Conservation (phyloP, 148 eudicot species). For the Arbutus unedo region DNA sequence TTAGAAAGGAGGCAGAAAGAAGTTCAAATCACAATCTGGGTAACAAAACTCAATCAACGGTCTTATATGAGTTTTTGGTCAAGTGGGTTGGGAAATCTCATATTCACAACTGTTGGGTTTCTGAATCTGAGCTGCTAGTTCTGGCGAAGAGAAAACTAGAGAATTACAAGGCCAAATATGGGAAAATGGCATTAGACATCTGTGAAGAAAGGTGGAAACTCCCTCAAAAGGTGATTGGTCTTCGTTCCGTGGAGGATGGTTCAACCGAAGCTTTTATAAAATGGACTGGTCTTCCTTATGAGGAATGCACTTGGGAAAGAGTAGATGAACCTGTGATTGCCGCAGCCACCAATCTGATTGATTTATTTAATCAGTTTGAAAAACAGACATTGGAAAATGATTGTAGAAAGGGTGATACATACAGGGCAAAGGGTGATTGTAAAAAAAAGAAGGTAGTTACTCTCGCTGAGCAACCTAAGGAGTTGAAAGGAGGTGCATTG, state of each 20-base stretch:
- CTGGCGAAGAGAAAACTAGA: constrained; percentile 88
- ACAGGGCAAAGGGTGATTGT: constrained; percentile 32
- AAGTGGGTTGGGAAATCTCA: constrained; percentile 96
- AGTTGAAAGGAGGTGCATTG: constrained; percentile 74
- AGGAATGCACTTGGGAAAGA: constrained; percentile 98
- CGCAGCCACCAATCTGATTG: constrained; percentile 49
- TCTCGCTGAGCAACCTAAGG: constrained; percentile 84
- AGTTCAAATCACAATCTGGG: too few species aligned
- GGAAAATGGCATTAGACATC: constrained; percentile 61
- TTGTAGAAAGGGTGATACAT: constrained; percentile 31
- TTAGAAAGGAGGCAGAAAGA: background rate
- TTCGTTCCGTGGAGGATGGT: constrained; percentile 48
- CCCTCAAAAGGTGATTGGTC: constrained; percentile 80
- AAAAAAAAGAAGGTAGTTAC: constrained; percentile 51
- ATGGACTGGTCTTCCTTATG: constrained; percentile 91
- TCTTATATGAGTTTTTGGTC: constrained; percentile 67
- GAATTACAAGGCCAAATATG: constrained; percentile 81
- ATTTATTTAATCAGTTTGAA: constrained; percentile 60
- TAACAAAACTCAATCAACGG: constrained; percentile 9
- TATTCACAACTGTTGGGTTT: constrained; percentile 78
- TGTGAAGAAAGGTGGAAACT: constrained; percentile 76
- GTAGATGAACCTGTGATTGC: constrained; percentile 61
- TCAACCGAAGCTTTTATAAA: constrained; percentile 64
- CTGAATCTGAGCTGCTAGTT: constrained; percentile 70
- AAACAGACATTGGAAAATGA: constrained; percentile 57